Base-by-base conservation (phyloP, 169 alveolate species). In the Cystoisospora suis region DNA sequence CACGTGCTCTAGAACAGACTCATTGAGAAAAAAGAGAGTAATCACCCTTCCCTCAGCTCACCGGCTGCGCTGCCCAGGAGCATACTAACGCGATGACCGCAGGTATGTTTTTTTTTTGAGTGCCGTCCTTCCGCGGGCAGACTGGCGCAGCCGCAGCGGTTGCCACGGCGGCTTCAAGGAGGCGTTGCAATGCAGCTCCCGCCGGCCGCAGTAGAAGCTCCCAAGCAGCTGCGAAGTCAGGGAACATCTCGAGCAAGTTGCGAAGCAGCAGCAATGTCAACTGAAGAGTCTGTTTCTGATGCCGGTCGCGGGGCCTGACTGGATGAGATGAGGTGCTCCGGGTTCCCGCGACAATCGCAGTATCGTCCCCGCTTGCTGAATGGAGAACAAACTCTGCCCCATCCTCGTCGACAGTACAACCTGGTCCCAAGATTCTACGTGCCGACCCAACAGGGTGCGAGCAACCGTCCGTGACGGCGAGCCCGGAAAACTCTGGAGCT, bases 111-210 rank as follows among this genome's bases (percentile, higher is more conserved):
- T 38, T 72, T 56, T 72, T 72, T 17, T 72, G 58, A 1, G 15
- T 6, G 27, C 83, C 83, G 9, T 40, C 32, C 3, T 72, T 17
- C 1, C 56, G 58, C 3, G 53, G 83, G 83, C 53, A n/a, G 23
- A 17, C 83, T 17, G 92, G 92, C 12, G 88, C n/a, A 1, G 92
- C 80, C 15, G 92, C 92, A 20, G 88, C 92, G 45, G 92, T 88
- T 32, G 81, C 92, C 58, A 88, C 88, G 15, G 92, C 92, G 1
- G 92, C 88, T 9, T 85, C 65, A 12, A 88, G 92, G 36, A 88
- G 92, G 12, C 42, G 88, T 69, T 88, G 92, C 49, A 88, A 56
- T 20, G 88, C 83, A 20, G 81, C 59, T 32, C 79, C 88, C 23
- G 88, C 92, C 23, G 87, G 88, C 0, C 58, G 12, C 59, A 88